Evolutionary conservation across 495 filamentous ascomycete species (phyloP), one percentile per base, ranked within the genome.

Genomic region (Pseudevernia furfuracea): DNA sequence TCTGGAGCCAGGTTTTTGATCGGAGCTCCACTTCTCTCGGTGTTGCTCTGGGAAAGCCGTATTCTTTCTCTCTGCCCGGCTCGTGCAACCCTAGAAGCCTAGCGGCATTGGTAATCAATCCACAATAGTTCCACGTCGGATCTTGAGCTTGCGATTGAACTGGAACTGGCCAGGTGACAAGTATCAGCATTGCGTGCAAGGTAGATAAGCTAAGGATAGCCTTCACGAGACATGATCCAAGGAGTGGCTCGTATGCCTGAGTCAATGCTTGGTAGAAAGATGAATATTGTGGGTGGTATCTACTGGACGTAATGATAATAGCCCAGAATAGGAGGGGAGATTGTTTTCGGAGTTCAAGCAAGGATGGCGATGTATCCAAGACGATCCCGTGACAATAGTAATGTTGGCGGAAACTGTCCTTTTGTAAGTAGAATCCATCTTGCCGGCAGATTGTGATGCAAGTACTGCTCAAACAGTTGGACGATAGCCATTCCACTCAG

Each of bases 401-500:
- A 17, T 52, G 46, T 23, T 52, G 7, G 21, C 25, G 21, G 46
- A 52, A 52, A 23, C 46, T 23, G 14, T 52, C 12, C 21, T 4
- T 2, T n/a, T 23, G 21, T 52, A 52, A 23, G 21, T 28, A 12
- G 2, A 23, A 6, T n/a, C 46, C 21, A 52, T n/a, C 3, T 1
- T 2, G 25, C 46, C 23, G 46, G 46, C 7, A 9, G 46, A 28
- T 23, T 52, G 9, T 52, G 37, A 10, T 39, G 37, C 37, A 9
- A 39, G 37, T 52, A 52, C 46, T n/a, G 46, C 46, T 52, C 21
- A 52, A 52, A 52, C 11, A 52, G 11, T 52, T 52, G 21, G 46
- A 23, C 15, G 12, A 23, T 23, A 52, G 46, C 46, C 21, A 9
- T 23, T 28, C 46, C 46, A 28, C 46, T 52, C 21, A 52, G 9